phyloP scores from a whole-genome alignment of 1,284 basidiomycete species.

The Cutaneotrichosporon cavernicola region DNA sequence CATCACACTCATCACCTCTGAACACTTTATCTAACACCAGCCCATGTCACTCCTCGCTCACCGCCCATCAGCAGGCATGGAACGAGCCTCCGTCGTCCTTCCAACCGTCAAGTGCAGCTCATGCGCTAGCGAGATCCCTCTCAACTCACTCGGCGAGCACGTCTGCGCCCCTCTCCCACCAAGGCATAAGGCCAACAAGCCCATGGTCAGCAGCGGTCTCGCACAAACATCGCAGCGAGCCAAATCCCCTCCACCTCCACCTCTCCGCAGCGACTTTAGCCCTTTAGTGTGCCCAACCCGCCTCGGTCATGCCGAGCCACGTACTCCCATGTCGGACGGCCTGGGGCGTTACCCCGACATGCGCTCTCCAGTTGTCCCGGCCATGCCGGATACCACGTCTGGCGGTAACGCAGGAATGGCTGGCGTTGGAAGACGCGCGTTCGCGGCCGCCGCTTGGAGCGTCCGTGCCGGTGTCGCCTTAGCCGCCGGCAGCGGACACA shows the following conservation, averaged over 20 bases:
- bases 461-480: slow-evolving; percentile 44
- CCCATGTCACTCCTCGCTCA: slow-evolving; percentile 25
- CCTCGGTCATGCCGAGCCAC: slow-evolving; percentile 1
- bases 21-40: slow-evolving; percentile 2
- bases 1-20: neutral
- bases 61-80: slow-evolving; percentile 21
- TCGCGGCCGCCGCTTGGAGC: slow-evolving; percentile 69
- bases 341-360: slow-evolving; percentile 8
- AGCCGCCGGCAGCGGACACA: slow-evolving; percentile 14
- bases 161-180: slow-evolving; percentile 55
- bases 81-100: slow-evolving; percentile 69
- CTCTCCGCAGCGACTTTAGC: neutral
- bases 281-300: neutral
- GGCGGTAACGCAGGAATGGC: slow-evolving; percentile 86
- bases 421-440: slow-evolving; percentile 78
- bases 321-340: slow-evolving; percentile 21
- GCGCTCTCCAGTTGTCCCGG: slow-evolving; percentile 15
- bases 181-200: neutral
- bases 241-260: neutral
- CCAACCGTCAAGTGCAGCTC: slow-evolving; percentile 79
- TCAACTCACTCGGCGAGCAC: slow-evolving; percentile 70
- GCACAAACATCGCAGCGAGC: neutral
- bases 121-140: slow-evolving; percentile 66
- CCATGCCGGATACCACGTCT: slow-evolving; percentile 63
- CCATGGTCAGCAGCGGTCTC: neutral